Percentiles rank a stretch among this genome's conserved stretches.
These are phyloP conservation scores for Kuraishia floccosa DNA, from an alignment of 805 yeast species.

Conservation along the genomic window DNA sequence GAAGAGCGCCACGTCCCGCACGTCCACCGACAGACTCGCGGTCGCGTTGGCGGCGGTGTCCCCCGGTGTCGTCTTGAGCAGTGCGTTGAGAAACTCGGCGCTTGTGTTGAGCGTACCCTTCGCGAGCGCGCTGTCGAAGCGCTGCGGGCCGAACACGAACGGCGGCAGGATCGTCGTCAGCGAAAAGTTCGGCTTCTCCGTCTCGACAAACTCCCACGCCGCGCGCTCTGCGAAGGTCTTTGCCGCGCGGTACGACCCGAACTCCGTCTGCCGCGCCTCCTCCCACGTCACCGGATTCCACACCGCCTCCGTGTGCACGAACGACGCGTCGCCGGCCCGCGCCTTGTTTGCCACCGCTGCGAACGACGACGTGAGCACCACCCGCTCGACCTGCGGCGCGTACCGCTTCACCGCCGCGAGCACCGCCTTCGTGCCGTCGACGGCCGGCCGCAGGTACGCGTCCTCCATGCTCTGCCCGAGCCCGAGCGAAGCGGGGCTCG, in stretches of 20 bases:
- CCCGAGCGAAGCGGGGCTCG: constrained; percentile 20
- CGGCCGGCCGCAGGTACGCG: constrained; percentile 33
- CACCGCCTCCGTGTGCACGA: constrained; percentile 15
- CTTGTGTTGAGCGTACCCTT: constrained; percentile 16
- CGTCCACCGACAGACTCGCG: constrained; percentile 15
- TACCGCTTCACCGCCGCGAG: constrained; percentile 25
- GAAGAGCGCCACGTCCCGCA: constrained; percentile 51
- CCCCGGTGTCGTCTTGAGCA: constrained; percentile 9
- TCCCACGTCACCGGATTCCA: constrained; percentile 23
- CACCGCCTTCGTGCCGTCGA: constrained; percentile 32
- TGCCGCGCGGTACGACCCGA: constrained; percentile 27
- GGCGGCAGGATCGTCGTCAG: constrained; percentile 21
- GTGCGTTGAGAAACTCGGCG: constrained; percentile 14
- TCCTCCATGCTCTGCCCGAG: constrained; percentile 25
- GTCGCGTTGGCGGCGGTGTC: constrained; percentile 13
- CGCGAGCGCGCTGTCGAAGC: constrained; percentile 10
- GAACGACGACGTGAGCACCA: constrained; percentile 39
- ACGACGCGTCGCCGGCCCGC: constrained; percentile 5
- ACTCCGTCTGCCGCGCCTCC: constrained; percentile 9
- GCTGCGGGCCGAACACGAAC: constrained; percentile 28
- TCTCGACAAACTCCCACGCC: constrained; percentile 24
- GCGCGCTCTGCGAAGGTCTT: constrained; percentile 33
- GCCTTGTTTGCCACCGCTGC: constrained; percentile 27
- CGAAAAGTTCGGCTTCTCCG: constrained; percentile 20
- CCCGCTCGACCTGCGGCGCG: constrained; percentile 28